Percentiles rank a stretch among this genome's conserved stretches.
These are phyloP conservation scores for Pythium plurisporium DNA, from an alignment of 352 stramenopile genomes.

Conservation along the genomic window DNA sequence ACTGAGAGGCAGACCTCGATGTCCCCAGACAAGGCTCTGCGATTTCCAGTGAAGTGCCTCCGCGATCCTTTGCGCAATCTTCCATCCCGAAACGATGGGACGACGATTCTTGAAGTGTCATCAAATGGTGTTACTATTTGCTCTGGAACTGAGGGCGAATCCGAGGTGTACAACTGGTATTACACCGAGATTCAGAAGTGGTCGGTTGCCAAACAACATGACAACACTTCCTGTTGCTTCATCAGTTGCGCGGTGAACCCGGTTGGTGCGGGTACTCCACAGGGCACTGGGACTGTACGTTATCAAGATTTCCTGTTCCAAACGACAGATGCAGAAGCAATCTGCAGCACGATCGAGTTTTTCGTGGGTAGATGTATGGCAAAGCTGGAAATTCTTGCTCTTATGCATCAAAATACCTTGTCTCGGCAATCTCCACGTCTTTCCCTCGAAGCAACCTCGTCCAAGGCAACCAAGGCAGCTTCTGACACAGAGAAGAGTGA, in stretches of 20 bases:
- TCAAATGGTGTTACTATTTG: conserved; percentile 52
- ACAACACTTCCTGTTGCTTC: conserved; percentile 48
- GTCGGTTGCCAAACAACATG: conserved; percentile 55
- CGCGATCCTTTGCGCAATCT: conserved; percentile 27
- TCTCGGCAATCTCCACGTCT: conserved; percentile 3
- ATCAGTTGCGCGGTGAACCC: conserved; percentile 33
- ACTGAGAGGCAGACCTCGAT: conserved; percentile 57
- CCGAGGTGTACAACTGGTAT: conserved; percentile 64
- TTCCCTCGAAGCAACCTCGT: background rate
- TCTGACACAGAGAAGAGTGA: too few species aligned
- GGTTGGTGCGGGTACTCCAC: background rate
- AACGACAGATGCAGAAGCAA: conserved; percentile 37
- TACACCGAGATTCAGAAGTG: conserved; percentile 80
- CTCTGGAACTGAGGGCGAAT: conserved; percentile 36
- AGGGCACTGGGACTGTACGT: background rate
- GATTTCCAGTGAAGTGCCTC: conserved; percentile 46
- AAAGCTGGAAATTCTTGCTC: conserved; percentile 50
- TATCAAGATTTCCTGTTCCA: conserved; percentile 59
- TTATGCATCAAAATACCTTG: conserved; percentile 1
- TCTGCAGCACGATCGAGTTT: conserved; percentile 74
- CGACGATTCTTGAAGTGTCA: conserved; percentile 50
- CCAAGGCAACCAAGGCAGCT: conserved; percentile 5
- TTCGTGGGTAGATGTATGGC: conserved; percentile 77
- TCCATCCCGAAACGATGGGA: conserved; percentile 37
- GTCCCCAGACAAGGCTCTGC: conserved; percentile 40